Conservation (phyloP, 805 yeast genomes). For the Suhomyces emberorum region DNA sequence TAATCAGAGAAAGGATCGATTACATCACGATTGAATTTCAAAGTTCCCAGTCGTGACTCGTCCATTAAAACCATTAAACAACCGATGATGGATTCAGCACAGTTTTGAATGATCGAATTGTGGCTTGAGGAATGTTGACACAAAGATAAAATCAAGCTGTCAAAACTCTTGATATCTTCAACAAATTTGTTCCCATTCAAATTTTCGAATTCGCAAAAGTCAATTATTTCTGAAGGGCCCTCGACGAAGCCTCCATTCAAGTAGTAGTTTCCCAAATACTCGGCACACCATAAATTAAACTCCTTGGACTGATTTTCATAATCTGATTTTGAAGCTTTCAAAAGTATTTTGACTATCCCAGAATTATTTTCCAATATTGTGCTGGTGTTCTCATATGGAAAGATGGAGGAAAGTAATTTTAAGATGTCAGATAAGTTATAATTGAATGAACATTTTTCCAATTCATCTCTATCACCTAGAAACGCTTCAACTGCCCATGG, state of each 20-base stretch:
- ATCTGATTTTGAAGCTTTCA: slow-evolving; percentile 1
- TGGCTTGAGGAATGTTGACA: too few relatives aligned
- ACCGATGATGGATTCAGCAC: slow-evolving; percentile 42
- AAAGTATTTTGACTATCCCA: slow-evolving; percentile 5
- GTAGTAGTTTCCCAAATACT: slow-evolving; percentile 20
- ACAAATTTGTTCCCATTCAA: not conserved
- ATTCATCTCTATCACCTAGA: slow-evolving; percentile 9
- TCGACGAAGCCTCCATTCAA: slow-evolving; percentile 16
- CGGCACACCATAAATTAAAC: slow-evolving; percentile 22
- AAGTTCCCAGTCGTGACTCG: too few relatives aligned
- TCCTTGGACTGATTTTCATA: slow-evolving; percentile 9
- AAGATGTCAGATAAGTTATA: not conserved
- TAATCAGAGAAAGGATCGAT: slow-evolving; percentile 6
- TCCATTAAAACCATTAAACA: slow-evolving; percentile 33
- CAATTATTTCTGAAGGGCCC: not conserved
- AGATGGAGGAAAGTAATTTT: slow-evolving; percentile 6
- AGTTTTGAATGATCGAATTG: slow-evolving; percentile 17
- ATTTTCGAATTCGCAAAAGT: not conserved
- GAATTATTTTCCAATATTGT: not conserved
- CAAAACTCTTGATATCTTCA: not conserved
- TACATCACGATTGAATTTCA: not conserved
- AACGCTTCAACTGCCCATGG: slow-evolving; percentile 10
- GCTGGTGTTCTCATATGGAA: slow-evolving; percentile 3
- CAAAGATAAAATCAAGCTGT: too few relatives aligned
- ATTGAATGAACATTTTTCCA: not conserved